Conservation (phyloP, 2,329 filamentous ascomycete genomes). For the Rutstroemia sp. region DNA sequence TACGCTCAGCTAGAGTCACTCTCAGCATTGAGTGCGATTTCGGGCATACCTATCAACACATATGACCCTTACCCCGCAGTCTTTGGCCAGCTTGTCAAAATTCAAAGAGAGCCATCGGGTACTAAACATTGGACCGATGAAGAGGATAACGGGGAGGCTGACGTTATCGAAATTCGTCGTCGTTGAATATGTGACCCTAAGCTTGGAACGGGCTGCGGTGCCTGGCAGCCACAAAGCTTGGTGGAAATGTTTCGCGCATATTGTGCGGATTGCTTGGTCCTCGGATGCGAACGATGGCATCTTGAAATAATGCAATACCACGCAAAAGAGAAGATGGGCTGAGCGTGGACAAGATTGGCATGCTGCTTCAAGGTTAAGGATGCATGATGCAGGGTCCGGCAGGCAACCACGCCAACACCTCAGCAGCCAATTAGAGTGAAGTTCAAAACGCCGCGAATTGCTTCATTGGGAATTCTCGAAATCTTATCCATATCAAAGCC, state of each 20-base stretch:
- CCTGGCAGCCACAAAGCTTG: conserved; percentile 20
- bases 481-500: too few relatives aligned
- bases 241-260: conserved; percentile 13
- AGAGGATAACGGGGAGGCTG: conserved; percentile 27
- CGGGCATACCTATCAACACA: conserved; percentile 32
- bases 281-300: too few relatives aligned
- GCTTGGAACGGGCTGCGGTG: conserved; percentile 16
- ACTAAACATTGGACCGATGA: conserved; percentile 34
- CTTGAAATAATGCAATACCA: too few relatives aligned
- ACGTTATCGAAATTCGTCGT: conserved; percentile 18
- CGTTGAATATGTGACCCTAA: conserved; percentile 26
- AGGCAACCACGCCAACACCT: too few relatives aligned
- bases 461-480: too few relatives aligned
- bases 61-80: conserved; percentile 32
- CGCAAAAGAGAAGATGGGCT: too few relatives aligned
- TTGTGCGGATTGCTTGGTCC: too few relatives aligned
- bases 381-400: too few relatives aligned
- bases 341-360: too few relatives aligned
- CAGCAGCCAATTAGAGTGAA: too few relatives aligned
- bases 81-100: conserved; percentile 27
- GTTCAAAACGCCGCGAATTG: too few relatives aligned
- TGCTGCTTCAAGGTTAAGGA: too few relatives aligned
- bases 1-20: not conserved
- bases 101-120: conserved; percentile 26
- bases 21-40: not conserved